phyloP scores from a whole-genome alignment of 805 yeast genomes.

The Wickerhamomyces strasburgensis region DNA sequence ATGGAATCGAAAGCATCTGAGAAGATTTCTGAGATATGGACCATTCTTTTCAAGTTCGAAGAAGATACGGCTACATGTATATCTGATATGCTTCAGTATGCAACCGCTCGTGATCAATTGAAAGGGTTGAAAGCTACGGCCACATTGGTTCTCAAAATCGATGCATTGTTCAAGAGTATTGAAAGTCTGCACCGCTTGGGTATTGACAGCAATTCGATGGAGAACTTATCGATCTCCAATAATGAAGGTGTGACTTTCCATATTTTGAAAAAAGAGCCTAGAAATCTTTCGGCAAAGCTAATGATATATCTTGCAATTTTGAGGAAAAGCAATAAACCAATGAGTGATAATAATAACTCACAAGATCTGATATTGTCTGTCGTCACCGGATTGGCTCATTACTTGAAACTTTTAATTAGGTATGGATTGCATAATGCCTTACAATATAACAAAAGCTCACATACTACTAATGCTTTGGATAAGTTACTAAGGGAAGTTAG shows the following conservation, averaged over 20 bases:
- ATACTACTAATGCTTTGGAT: conserved; percentile 58
- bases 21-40: conserved; percentile 66
- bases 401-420: conserved; percentile 77
- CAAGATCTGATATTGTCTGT: conserved; percentile 65
- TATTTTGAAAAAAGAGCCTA: conserved; percentile 41
- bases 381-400: conserved; percentile 90
- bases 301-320: conserved; percentile 84
- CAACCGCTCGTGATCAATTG: conserved; percentile 66
- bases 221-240: conserved; percentile 6
- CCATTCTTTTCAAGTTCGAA: conserved; percentile 80
- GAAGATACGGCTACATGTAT: conserved; percentile 86
- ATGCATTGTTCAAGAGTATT: conserved; percentile 70
- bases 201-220: conserved; percentile 13
- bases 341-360: conserved; percentile 35
- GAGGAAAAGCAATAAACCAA: conserved; percentile 48
- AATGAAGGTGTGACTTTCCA: conserved; percentile 13
- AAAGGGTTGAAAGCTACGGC: conserved; percentile 71
- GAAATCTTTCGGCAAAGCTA: conserved; percentile 81
- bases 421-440: conserved; percentile 75
- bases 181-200: conserved; percentile 42
- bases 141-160: conserved; percentile 64
- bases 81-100: conserved; percentile 83
- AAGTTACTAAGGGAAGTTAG: conserved; percentile 53
- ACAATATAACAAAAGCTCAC: conserved; percentile 53
- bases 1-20: conserved; percentile 66